Evolutionary conservation across 345 rosid genomes (phyloP).

Genomic region (rapeseed (Brassica napus)): Da-Ae NC_063435.1:29035001-29035500

Average conservation of each 20-base stretch:
- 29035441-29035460: too few species aligned
- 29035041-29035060: background rate
- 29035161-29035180: too few species aligned
- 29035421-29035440: too few species aligned
- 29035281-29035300: background rate
- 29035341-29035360: background rate
- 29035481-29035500: too few species aligned
- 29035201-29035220: too few species aligned
- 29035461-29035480: too few species aligned
- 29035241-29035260: background rate
- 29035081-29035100: slow-evolving; percentile 25
- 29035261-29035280: background rate
- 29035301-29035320: background rate
- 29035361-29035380: too few species aligned
- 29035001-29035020: background rate
- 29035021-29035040: background rate
- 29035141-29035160: too few species aligned
- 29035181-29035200: too few species aligned
- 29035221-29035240: too few species aligned
- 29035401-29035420: too few species aligned
- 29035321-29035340: background rate
- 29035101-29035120: slow-evolving; percentile 22
- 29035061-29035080: background rate
- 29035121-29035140: background rate
- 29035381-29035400: too few species aligned